Evolutionary conservation across 2,329 filamentous ascomycete genomes (phyloP).

Genomic region (Mycosphaerella sp.): DNA sequence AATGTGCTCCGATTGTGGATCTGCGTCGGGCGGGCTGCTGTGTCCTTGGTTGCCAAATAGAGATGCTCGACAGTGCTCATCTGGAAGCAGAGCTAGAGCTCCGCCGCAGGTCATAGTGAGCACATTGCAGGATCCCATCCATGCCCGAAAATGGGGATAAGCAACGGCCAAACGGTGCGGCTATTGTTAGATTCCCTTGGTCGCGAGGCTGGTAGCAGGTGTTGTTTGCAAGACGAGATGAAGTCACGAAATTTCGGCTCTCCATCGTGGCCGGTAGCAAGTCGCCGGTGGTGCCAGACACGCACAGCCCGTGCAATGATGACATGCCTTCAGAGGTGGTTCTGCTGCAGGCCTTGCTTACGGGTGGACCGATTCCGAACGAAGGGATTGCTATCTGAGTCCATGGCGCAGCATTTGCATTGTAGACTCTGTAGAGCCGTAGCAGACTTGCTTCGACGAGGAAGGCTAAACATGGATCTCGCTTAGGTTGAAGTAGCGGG

Average conservation of each 20-base stretch:
- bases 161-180: slow-evolving; percentile 16
- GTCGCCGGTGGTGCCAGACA: slow-evolving; percentile 12
- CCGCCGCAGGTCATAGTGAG: slow-evolving; percentile 20
- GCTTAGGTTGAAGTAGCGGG: neutral
- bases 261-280: slow-evolving; percentile 23
- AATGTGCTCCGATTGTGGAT: slow-evolving; percentile 22
- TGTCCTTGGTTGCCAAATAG: slow-evolving; percentile 24
- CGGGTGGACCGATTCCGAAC: slow-evolving; percentile 6
- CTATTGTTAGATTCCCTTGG: slow-evolving; percentile 23
- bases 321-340: slow-evolving; percentile 13
- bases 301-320: slow-evolving; percentile 11
- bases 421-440: neutral
- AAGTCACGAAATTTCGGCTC: slow-evolving; percentile 26
- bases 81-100: slow-evolving; percentile 20
- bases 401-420: slow-evolving; percentile 7
- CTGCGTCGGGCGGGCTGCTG: slow-evolving; percentile 14
- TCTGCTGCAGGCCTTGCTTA: slow-evolving; percentile 4
- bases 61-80: slow-evolving; percentile 17
- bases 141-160: slow-evolving; percentile 14
- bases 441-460: neutral
- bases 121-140: slow-evolving; percentile 14
- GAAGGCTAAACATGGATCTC: neutral
- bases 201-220: slow-evolving; percentile 16
- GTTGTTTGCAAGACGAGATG: slow-evolving; percentile 21
- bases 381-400: slow-evolving; percentile 8